phyloP scores from a whole-genome alignment of 169 alveolate genomes.

The Ophryocystis elektroscirrha region DNA sequence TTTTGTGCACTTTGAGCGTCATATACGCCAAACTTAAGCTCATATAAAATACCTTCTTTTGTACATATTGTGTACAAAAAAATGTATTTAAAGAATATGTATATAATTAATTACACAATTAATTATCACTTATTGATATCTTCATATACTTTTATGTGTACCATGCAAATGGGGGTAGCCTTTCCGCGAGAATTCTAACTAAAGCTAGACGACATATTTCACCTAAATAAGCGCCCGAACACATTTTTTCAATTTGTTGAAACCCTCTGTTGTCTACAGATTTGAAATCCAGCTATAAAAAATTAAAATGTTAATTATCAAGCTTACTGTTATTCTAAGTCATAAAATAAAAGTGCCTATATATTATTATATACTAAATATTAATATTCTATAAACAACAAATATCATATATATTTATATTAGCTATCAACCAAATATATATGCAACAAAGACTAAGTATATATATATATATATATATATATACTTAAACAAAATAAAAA shows the following conservation, averaged over 20 bases:
- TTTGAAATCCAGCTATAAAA: neutral
- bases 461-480: too few species aligned
- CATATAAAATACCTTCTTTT: too few species aligned
- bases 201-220: constrained; percentile 47
- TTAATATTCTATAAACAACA: neutral
- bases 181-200: constrained; percentile 33
- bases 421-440: too few species aligned
- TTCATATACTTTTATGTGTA: constrained; percentile 13
- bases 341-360: neutral
- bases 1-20: too few species aligned
- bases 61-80: too few species aligned
- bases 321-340: neutral
- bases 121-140: neutral
- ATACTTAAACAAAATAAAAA: neutral
- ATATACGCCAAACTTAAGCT: too few species aligned
- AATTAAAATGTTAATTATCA: neutral
- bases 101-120: neutral
- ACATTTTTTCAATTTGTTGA: constrained; percentile 50
- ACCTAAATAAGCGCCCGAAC: constrained; percentile 61
- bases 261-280: constrained; percentile 50
- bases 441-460: too few species aligned
- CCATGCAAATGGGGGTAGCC: constrained; percentile 46
- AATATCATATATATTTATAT: neutral
- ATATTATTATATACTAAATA: neutral
- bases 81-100: too few species aligned